These are phyloP conservation scores for Noccaea caerulescens DNA, from an alignment of 345 rosid species.

Conservation along the genomic window DNA sequence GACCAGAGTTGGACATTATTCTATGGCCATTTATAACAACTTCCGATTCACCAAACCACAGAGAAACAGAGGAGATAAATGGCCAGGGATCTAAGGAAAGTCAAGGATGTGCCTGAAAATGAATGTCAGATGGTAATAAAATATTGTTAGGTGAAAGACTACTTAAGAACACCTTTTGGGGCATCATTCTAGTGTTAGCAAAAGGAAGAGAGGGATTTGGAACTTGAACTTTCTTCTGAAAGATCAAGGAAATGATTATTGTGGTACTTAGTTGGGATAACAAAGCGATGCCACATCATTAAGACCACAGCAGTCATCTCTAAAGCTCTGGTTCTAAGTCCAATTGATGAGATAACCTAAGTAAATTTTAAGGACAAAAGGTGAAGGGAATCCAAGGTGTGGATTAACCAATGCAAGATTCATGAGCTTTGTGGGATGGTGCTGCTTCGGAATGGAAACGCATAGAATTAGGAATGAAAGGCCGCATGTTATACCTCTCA, in stretches of 20 bases:
- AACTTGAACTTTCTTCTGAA: slow-evolving; percentile 29
- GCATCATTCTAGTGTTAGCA: slow-evolving; percentile 25
- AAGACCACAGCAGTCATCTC: slow-evolving; percentile 13
- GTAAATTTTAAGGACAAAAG: too few species aligned
- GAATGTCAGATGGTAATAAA: slow-evolving; percentile 17
- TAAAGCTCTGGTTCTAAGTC: slow-evolving; percentile 26
- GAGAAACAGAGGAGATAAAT: slow-evolving; percentile 6
- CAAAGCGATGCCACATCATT: slow-evolving; percentile 27
- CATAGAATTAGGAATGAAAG: slow-evolving; percentile 43
- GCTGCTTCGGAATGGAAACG: slow-evolving; percentile 21
- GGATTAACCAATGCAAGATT: slow-evolving; percentile 29
- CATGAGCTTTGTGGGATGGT: slow-evolving; percentile 24
- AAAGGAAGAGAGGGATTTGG: slow-evolving; percentile 11
- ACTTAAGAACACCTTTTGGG: slow-evolving; percentile 8
- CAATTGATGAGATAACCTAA: neutral
- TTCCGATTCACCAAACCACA: slow-evolving; percentile 4
- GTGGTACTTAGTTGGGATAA: slow-evolving; percentile 20
- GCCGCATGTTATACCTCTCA: slow-evolving; percentile 74
- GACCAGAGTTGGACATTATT: slow-evolving; percentile 20
- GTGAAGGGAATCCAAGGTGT: slow-evolving; percentile 6
- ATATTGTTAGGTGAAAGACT: slow-evolving; percentile 11
- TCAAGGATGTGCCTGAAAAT: slow-evolving; percentile 18
- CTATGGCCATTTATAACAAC: neutral
- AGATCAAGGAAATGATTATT: slow-evolving; percentile 28
- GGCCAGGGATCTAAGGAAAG: slow-evolving; percentile 28